Evolutionary conservation across 176 grass and related monocot genomes (phyloP), one percentile per base, ranked within the genome.

Genomic region (Oryza officinalis): DNA sequence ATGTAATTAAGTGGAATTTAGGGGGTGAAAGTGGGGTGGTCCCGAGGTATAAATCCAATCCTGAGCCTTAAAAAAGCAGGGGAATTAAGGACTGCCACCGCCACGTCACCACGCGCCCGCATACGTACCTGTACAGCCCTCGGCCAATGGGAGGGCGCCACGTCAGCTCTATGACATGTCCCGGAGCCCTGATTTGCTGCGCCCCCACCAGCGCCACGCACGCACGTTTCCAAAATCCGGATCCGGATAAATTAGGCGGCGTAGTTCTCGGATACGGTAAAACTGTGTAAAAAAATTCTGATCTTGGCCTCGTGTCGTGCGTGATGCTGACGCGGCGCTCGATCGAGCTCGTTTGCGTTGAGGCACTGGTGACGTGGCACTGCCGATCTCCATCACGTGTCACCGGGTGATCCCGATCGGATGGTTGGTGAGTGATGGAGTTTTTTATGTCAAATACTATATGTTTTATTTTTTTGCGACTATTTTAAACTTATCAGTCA

Each of bases 111-210:
- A n/a, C 69, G 45, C 8, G 70, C 28, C 25, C 18, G 26, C 5
- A 17, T 20, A 83, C 75, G 80, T 75, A 31, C 13, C 13, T 1
- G 0, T 0, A 6, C 10, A 47, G 37, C 4, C 4, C 2, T 0
- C 1, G 30, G 0, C 89, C 63, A 87, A 80, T 84, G 2, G 5
- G 2, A 17, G 25, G 0, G 0, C 10, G 41, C 85, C 85, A 44
- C 50, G 30, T 87, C 70, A 12, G 0, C 6, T 4, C 0, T 0
- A 15, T 76, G 89, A 91, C 84, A 69, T 54, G 69, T 27, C 63
- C 71, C 20, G 14, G 40, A 0, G 6, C 3, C 2, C 80, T 87
- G 75, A 84, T 87, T 91, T 70, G 89, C 74, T 8, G 8, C 65
- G 26, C 25, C 32, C 32, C 6, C 3, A 4, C 76, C 22, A 60